These are phyloP conservation scores for Maudiozyma pseudohumilis DNA, from an alignment of 805 yeast genomes.

Conservation along the genomic window DNA sequence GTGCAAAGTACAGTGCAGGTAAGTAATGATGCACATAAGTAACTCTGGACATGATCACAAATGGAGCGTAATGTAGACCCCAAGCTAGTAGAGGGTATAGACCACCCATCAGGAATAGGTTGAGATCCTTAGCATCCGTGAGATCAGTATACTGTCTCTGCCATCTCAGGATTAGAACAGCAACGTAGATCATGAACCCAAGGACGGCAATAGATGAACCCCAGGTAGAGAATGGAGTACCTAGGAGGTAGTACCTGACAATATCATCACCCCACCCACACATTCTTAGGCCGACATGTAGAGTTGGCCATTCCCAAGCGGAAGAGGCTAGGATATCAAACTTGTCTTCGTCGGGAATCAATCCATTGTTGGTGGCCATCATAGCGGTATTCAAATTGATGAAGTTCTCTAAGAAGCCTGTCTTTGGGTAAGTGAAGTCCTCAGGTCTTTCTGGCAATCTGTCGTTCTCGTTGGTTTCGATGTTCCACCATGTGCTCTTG, in stretches of 20 bases:
- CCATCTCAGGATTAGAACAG: conserved; percentile 57
- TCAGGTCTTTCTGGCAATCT: conserved; percentile 45
- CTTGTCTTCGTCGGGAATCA: conserved; percentile 69
- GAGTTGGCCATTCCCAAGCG: conserved; percentile 87
- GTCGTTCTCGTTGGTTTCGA: conserved; percentile 58
- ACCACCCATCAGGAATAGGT: conserved; percentile 58
- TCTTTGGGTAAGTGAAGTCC: conserved; percentile 45
- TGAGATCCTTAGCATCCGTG: conserved; percentile 36
- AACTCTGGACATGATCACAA: conserved; percentile 74
- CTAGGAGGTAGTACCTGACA: conserved; percentile 58
- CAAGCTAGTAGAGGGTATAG: conserved; percentile 72
- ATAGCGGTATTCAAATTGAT: conserved; percentile 69
- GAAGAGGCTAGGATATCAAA: conserved; percentile 61
- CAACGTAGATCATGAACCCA: conserved; percentile 39
- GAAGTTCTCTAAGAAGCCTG: conserved; percentile 70
- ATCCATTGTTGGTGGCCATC: conserved; percentile 90
- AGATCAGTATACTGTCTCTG: conserved; percentile 70
- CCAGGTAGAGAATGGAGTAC: conserved; percentile 76
- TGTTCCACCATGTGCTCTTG: conserved; percentile 85
- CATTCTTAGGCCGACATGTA: conserved; percentile 65
- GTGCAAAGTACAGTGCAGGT: conserved; percentile 74
- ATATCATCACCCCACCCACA: conserved; percentile 64
- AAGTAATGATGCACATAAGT: conserved; percentile 79
- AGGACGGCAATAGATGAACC: conserved; percentile 55
- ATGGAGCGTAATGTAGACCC: conserved; percentile 70